phyloP scores from a whole-genome alignment of 768 basidiomycete genomes.

The Floccularia luteovirens region DNA sequence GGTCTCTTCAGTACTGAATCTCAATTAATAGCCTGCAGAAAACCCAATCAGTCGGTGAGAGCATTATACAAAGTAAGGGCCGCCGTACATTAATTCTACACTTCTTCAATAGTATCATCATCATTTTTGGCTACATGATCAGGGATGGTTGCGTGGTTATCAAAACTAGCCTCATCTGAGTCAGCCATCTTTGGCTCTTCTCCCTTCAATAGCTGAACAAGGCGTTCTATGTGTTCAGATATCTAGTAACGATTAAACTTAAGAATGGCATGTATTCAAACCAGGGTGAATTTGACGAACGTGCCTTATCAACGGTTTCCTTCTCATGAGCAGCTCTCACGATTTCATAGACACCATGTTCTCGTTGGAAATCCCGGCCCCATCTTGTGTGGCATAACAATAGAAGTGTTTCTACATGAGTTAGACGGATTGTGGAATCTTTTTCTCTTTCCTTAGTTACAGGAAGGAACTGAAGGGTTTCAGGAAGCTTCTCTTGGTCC shows the following conservation, averaged over 20 bases:
- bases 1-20: too few relatives aligned
- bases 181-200: slow-evolving; percentile 52
- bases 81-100: too few relatives aligned
- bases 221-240: slow-evolving; percentile 78
- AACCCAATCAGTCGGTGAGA: too few relatives aligned
- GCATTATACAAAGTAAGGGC: too few relatives aligned
- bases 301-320: slow-evolving; percentile 75
- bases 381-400: slow-evolving; percentile 84
- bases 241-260: slow-evolving; percentile 42
- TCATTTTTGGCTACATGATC: slow-evolving; percentile 36
- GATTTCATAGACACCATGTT: slow-evolving; percentile 82
- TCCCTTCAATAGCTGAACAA: slow-evolving; percentile 82
- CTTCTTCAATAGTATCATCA: slow-evolving; percentile 69
- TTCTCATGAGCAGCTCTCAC: slow-evolving; percentile 69
- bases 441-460: slow-evolving; percentile 77
- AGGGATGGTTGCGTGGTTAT: background rate
- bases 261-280: too few relatives aligned
- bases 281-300: too few relatives aligned
- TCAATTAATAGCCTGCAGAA: too few relatives aligned
- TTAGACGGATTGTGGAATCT: slow-evolving; percentile 70
- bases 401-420: slow-evolving; percentile 84
- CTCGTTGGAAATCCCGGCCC: slow-evolving; percentile 77
- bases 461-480: slow-evolving; percentile 82
- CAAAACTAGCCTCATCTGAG: slow-evolving; percentile 21
- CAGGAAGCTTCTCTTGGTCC: slow-evolving; percentile 85